A percentile compares a stretch with the other conserved stretches of the same genome.
These are phyloP conservation scores for Iberis amara DNA, from an alignment of 441 rosid genomes.

Conservation along the genomic window DNA sequence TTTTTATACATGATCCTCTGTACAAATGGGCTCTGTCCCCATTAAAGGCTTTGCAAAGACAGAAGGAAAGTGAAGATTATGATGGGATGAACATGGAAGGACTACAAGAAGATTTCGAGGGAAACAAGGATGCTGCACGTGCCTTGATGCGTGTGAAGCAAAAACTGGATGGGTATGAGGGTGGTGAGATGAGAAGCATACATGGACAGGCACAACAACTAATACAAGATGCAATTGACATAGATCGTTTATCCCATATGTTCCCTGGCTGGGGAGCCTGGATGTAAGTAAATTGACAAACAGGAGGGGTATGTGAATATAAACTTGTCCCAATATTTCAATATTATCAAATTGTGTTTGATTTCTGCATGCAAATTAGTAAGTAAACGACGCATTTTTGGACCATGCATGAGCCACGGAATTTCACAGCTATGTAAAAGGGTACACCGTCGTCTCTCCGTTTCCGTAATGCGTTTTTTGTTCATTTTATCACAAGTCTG, in stretches of 20 bases:
- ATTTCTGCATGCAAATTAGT: too few relatives aligned
- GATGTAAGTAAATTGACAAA: too few relatives aligned
- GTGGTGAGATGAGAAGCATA: constrained; percentile 88
- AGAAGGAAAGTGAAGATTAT: constrained; percentile 81
- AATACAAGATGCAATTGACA: constrained; percentile 87
- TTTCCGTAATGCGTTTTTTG: too few relatives aligned
- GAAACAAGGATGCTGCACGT: constrained; percentile 91
- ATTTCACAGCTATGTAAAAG: too few relatives aligned
- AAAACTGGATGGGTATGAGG: constrained; percentile 97
- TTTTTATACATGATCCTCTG: constrained; percentile 94
- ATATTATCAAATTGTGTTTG: too few relatives aligned
- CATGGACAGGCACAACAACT: constrained; percentile 98
- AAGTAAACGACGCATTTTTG: too few relatives aligned
- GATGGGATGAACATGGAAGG: constrained; percentile 63
- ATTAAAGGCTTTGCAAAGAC: constrained; percentile 96
- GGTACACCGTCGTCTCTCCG: too few relatives aligned
- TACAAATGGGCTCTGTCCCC: constrained; percentile 99
- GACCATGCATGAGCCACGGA: too few relatives aligned
- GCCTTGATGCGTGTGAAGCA: constrained; percentile 94
- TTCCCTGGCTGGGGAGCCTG: constrained; percentile 98
- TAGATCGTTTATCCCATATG: constrained; percentile 82
- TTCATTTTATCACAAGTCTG: too few relatives aligned
- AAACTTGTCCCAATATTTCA: too few relatives aligned
- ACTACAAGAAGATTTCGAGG: constrained; percentile 66
- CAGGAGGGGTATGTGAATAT: too few relatives aligned